phyloP scores from a whole-genome alignment of 1,139 yeast species.

The Blastobotrys capitulatus region DNA sequence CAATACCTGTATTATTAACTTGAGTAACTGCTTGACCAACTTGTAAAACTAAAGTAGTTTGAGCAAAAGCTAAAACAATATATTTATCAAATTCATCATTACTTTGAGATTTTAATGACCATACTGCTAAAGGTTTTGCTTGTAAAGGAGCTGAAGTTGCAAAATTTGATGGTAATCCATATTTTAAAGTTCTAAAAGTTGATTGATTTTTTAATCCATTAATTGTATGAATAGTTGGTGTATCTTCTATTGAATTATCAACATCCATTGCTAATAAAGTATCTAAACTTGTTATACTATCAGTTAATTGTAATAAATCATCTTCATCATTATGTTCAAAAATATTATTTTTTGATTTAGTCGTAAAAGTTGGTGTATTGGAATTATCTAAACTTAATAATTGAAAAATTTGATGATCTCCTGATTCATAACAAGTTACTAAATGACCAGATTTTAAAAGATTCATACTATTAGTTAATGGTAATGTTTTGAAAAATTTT shows the following conservation, averaged over 20 bases:
- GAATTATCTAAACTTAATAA: conserved; percentile 69
- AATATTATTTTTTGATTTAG: conserved; percentile 26
- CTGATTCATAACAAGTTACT: conserved; percentile 58
- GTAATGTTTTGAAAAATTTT: conserved; percentile 74
- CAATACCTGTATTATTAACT: conserved; percentile 59
- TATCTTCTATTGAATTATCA: conserved; percentile 31
- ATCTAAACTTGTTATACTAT: conserved; percentile 46
- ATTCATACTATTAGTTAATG: conserved; percentile 48
- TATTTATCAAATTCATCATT: conserved; percentile 53
- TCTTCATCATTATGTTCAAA: conserved; percentile 31
- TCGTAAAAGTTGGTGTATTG: conserved; percentile 39
- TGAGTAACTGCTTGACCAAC: conserved; percentile 66
- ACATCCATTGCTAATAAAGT: conserved; percentile 54
- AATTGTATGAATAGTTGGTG: conserved; percentile 37
- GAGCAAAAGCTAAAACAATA: conserved; percentile 60
- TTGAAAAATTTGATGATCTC: conserved; percentile 64
- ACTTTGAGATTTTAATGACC: conserved; percentile 48
- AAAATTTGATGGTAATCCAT: conserved; percentile 56
- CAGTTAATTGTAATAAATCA: conserved; percentile 58
- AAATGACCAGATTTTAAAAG: conserved; percentile 74
- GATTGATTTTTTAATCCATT: conserved; percentile 42
- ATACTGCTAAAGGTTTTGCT: conserved; percentile 52
- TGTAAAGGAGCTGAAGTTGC: conserved; percentile 73
- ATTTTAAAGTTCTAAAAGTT: conserved; percentile 46
- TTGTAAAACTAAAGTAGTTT: conserved; percentile 66